phyloP scores from a whole-genome alignment of 805 yeast genomes.

The Hanseniaspora nectarophila region DNA sequence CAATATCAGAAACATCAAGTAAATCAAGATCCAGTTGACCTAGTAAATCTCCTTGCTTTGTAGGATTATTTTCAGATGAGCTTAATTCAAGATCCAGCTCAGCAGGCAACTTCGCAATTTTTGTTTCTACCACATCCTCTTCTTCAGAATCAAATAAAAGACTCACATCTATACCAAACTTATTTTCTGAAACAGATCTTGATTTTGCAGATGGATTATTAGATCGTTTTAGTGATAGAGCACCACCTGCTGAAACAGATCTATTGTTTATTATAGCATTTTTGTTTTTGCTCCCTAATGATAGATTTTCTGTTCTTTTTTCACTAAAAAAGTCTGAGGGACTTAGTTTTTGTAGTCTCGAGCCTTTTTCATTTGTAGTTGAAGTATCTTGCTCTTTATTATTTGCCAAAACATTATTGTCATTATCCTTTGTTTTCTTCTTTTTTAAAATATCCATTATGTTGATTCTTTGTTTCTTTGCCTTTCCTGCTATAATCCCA shows the following conservation, averaged over 20 bases:
- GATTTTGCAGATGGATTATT: background rate
- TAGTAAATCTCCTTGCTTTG: background rate
- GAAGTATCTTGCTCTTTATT: background rate
- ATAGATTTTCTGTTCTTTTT: background rate
- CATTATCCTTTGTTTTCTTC: background rate
- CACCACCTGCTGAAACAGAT: background rate
- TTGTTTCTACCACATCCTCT: background rate
- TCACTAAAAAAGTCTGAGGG: background rate
- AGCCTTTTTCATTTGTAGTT: background rate
- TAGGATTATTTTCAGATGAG: background rate
- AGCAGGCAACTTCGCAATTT: background rate
- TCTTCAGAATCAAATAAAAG: background rate
- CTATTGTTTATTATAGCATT: background rate
- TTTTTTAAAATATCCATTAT: constrained; percentile 6
- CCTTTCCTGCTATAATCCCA: background rate
- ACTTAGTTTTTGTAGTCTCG: background rate
- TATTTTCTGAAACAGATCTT: constrained; percentile 4
- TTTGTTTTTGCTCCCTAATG: background rate
- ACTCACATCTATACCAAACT: background rate
- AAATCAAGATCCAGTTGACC: background rate
- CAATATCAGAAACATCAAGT: background rate
- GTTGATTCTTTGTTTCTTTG: background rate
- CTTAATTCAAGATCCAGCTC: background rate
- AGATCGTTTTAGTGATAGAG: background rate
- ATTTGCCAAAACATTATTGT: background rate